Conservation (phyloP, 805 yeast genomes). For the Myxozyma geophila region DNA sequence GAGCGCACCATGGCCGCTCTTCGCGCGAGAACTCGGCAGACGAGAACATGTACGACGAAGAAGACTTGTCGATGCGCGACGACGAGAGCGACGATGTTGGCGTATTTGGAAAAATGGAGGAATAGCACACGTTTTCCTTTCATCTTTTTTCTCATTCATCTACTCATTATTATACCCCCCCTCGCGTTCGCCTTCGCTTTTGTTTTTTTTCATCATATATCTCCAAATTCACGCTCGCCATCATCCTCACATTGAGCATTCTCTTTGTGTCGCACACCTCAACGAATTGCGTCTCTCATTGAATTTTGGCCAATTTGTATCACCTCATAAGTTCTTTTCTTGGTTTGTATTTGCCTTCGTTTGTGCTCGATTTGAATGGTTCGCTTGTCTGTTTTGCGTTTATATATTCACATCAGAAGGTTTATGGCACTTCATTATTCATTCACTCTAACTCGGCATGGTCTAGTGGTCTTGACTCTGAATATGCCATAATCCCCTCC, state of each 20-base stretch:
- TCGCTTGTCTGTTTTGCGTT: background rate
- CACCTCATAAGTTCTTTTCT: background rate
- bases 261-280: no score
- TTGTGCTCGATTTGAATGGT: background rate
- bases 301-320: background rate
- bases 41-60: conserved; percentile 38
- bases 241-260: no score
- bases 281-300: no score
- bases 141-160: background rate
- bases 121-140: conserved; percentile 24
- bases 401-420: background rate
- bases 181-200: conserved; percentile 5
- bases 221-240: background rate
- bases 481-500: background rate
- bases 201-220: background rate
- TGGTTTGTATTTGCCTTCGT: background rate
- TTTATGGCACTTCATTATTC: no score
- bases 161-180: background rate
- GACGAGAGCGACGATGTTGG: conserved; percentile 40
- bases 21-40: conserved; percentile 17
- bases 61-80: conserved; percentile 42
- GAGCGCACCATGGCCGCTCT: conserved; percentile 15
- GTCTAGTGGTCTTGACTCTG: no score
- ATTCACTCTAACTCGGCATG: no score
- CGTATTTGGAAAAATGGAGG: conserved; percentile 49